Base-by-base conservation (phyloP, 192 early-diverging fungal species). In the Coemansia sp. region DNA sequence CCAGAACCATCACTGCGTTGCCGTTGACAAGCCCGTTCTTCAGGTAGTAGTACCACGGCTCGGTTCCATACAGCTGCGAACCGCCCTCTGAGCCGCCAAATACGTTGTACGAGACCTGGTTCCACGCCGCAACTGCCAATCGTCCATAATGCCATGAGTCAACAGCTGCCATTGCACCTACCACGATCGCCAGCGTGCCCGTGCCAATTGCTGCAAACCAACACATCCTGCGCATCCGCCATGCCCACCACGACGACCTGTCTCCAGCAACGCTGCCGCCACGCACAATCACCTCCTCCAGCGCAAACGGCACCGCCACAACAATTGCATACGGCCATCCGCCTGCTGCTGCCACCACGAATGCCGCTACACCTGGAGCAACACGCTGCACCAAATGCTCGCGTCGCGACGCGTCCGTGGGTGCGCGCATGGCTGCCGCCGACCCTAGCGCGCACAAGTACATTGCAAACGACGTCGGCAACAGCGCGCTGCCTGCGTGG, bases 391-490 rank as follows among this genome's bases (percentile, higher is more conserved):
- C 27, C 40, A 63, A 34, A 17, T 38, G 50, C 15, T 13, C 38
- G 38, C 38, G 38, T 13, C 72, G 62, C 41, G 68, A 61, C 10
- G 71, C 65, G 13, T 67, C 62, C 13, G 75, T 72, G 2, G 89
- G 87, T 9, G 83, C 75, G 7, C 65, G 52, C 23, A 98, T 82
- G 14, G 84, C 84, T 9, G 83, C 72, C 3, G 91, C 86, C 38
- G 87, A 86, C 2, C 92, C 94, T 33, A 96, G 61, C 59, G 87
- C 88, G 7, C 85, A 81, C n/a, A 84, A 69, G 61, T 86, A 89
- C 97, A 98, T 99, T 44, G 93, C 87, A 82, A 97, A 96, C 23
- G 91, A 85, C 11, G 94, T 94, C 0, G 97, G 97, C 30, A 99
- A 75, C 67, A 86, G 87, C 28, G 94, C 94, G 78, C 61, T 83